These are phyloP conservation scores for Diplosphaera chodatii DNA, from an alignment of 139 green algal species.

Conservation along the genomic window DNA sequence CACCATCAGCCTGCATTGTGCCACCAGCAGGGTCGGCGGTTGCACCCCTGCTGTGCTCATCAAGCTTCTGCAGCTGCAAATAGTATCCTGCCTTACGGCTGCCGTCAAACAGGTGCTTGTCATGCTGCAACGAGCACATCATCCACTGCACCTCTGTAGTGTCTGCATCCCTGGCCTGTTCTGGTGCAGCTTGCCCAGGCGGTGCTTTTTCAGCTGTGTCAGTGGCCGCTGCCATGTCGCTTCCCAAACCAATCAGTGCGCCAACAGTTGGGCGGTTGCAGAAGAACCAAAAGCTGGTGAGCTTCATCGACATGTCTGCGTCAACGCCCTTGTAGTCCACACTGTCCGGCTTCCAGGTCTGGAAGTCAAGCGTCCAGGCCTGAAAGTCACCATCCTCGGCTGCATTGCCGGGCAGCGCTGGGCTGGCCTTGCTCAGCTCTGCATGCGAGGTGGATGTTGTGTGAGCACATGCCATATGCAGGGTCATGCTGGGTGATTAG, in stretches of 20 bases:
- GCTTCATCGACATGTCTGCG: conserved; percentile 50
- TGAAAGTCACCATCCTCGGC: conserved; percentile 14
- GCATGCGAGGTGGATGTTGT: too few species aligned
- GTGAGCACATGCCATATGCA: too few species aligned
- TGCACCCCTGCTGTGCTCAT: too few species aligned
- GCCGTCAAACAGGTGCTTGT: too few species aligned
- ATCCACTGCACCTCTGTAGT: too few species aligned
- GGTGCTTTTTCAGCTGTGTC: neutral
- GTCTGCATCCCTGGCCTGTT: too few species aligned
- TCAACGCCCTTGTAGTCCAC: conserved; percentile 46
- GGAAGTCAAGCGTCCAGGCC: conserved; percentile 32
- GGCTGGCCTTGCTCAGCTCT: too few species aligned
- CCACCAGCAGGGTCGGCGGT: too few species aligned
- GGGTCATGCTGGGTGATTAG: too few species aligned
- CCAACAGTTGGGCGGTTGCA: conserved; percentile 85
- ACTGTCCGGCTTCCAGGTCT: conserved; percentile 26
- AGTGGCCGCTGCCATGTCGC: conserved; percentile 49
- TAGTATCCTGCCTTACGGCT: too few species aligned
- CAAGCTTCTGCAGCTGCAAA: too few species aligned
- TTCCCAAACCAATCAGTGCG: conserved; percentile 75
- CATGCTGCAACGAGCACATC: too few species aligned
- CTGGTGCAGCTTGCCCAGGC: neutral
- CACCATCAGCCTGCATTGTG: neutral
- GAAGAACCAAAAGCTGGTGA: conserved; percentile 69
- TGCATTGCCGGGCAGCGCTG: neutral